Evolutionary conservation across 140 eudicot species (phyloP).

Genomic region (Ambrosia hybrid): DNA sequence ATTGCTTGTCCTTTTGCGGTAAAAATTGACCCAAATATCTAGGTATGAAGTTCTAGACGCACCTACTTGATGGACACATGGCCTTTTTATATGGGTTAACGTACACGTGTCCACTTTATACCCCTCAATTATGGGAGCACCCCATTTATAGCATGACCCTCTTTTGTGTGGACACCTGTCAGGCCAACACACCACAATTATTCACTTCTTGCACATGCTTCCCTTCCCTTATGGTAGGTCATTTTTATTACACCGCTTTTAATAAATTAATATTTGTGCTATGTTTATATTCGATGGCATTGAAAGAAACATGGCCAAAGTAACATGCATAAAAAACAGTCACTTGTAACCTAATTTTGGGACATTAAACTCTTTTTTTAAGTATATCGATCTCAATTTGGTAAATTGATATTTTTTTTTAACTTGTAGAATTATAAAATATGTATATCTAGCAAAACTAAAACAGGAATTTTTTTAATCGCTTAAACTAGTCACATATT

Average conservation of each 20-base stretch:
- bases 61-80: constrained; percentile 1
- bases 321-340: no score
- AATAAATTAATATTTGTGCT: no score
- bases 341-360: no score
- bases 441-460: no score
- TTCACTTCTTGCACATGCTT: constrained; percentile 28
- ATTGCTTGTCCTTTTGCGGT: constrained; percentile 25
- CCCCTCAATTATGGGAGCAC: constrained; percentile 29
- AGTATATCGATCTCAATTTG: no score
- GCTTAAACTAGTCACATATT: no score
- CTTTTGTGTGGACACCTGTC: constrained; percentile 8
- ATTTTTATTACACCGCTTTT: not conserved
- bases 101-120: constrained; percentile 21
- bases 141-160: constrained; percentile 17
- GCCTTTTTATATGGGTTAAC: constrained; percentile 3
- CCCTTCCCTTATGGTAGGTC: constrained; percentile 10
- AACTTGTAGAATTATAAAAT: no score
- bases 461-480: no score
- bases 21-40: constrained; percentile 14
- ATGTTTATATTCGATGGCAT: no score
- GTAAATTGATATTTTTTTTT: no score
- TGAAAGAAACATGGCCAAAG: no score
- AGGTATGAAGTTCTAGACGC: constrained; percentile 16
- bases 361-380: no score
- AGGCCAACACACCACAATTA: constrained; percentile 20